A percentile compares a stretch with the other conserved stretches of the same genome.
These are phyloP conservation scores for Trichocladium uniseriatum DNA, from an alignment of 495 filamentous ascomycete species.

Conservation along the genomic window DNA sequence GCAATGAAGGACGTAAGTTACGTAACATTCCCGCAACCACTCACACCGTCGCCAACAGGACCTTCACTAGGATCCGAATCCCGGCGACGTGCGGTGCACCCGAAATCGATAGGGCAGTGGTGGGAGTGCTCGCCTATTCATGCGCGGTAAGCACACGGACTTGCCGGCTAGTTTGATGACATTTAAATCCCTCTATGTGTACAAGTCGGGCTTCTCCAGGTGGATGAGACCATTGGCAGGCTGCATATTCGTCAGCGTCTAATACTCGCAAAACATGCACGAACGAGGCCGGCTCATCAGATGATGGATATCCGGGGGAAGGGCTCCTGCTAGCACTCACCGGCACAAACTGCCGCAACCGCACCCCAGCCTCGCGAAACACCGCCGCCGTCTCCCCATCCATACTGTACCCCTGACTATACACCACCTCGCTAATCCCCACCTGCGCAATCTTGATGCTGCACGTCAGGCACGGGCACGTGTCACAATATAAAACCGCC, in stretches of 20 bases:
- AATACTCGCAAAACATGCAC: too few relatives aligned
- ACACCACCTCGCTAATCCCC: slow-evolving; percentile 91
- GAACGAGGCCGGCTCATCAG: too few relatives aligned
- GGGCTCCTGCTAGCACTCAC: too few relatives aligned
- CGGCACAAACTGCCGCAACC: slow-evolving; percentile 70
- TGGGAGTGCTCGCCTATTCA: too few relatives aligned
- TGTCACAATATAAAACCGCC: slow-evolving; percentile 88
- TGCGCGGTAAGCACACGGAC: too few relatives aligned
- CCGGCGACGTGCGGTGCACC: too few relatives aligned
- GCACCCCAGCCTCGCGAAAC: slow-evolving; percentile 64
- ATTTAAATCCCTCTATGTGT: not conserved
- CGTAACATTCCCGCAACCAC: too few relatives aligned
- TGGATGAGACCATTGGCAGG: slow-evolving; percentile 46
- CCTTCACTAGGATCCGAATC: too few relatives aligned
- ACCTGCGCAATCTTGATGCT: slow-evolving; percentile 96
- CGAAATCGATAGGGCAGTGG: too few relatives aligned
- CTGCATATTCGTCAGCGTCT: slow-evolving; percentile 17
- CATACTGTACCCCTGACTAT: slow-evolving; percentile 88
- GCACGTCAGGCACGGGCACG: slow-evolving; percentile 96
- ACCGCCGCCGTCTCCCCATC: slow-evolving; percentile 76
- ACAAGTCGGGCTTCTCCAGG: slow-evolving; percentile 37
- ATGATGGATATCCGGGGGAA: too few relatives aligned
- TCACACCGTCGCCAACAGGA: too few relatives aligned
- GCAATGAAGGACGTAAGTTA: too few relatives aligned
- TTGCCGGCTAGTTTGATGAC: not conserved